phyloP scores from a whole-genome alignment of 441 rosid genomes.

The Corymbia calophylla region DNA sequence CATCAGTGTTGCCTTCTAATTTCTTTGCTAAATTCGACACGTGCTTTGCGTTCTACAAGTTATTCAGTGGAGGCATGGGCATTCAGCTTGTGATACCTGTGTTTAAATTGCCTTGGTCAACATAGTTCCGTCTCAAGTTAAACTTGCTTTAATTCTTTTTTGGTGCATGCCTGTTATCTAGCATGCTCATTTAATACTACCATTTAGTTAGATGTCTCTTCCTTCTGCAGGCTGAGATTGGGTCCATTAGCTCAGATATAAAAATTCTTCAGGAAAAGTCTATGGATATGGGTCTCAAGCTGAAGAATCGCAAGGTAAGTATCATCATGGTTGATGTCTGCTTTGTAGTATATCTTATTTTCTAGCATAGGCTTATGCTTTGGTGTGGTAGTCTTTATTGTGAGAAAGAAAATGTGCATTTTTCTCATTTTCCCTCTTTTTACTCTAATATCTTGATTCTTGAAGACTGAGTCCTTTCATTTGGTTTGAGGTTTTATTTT shows the following conservation, averaged over 20 bases:
- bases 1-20: background rate
- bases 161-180: background rate
- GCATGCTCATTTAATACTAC: background rate
- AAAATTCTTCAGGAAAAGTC: constrained; percentile 98
- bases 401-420: background rate
- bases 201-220: background rate
- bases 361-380: background rate
- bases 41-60: background rate
- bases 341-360: background rate
- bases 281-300: constrained; percentile 98
- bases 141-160: background rate
- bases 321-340: background rate
- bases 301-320: constrained; percentile 95
- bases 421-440: background rate
- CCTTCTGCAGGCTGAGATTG: constrained; percentile 73
- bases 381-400: background rate
- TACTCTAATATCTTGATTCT: background rate
- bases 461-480: background rate
- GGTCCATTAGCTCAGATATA: constrained; percentile 98
- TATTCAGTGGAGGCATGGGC: background rate
- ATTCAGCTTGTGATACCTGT: background rate
- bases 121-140: background rate
- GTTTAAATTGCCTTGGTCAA: background rate
- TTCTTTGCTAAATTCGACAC: background rate
- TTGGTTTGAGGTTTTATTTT: background rate